phyloP scores from a whole-genome alignment of 805 yeast genomes.

The Wickerhamiella cacticola region DNA sequence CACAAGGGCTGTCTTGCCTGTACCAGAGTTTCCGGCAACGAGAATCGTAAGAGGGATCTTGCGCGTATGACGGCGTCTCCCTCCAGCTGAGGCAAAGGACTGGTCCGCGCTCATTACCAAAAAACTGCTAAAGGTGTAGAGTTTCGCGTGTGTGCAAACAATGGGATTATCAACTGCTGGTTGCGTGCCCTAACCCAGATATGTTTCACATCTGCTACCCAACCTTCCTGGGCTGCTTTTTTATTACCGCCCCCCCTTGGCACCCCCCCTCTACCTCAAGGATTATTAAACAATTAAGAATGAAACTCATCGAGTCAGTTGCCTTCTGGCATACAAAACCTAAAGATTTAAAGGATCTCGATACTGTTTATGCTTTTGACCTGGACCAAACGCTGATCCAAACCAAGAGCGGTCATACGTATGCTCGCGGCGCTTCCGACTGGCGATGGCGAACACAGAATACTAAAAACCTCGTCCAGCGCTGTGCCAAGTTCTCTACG shows the following conservation, averaged over 20 bases:
- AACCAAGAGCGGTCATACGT: conserved; percentile 51
- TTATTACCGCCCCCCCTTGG: background rate
- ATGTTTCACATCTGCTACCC: conserved; percentile 4
- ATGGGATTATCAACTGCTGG: background rate
- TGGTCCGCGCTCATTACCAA: conserved; percentile 9
- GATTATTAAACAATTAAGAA: background rate
- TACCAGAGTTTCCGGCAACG: conserved; percentile 61
- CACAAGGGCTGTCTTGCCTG: conserved; percentile 64
- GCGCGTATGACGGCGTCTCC: conserved; percentile 14
- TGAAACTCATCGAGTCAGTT: conserved; percentile 2
- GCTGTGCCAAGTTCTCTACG: conserved; percentile 25
- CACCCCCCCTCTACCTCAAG: background rate
- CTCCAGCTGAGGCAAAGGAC: background rate
- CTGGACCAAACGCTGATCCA: conserved; percentile 66
- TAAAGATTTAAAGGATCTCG: background rate
- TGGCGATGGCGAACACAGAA: conserved; percentile 50
- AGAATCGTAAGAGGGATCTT: conserved; percentile 47
- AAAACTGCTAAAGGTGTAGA: too few species aligned
- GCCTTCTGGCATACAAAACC: conserved; percentile 5
- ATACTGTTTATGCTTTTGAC: conserved; percentile 58
- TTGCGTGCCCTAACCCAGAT: conserved; percentile 5
- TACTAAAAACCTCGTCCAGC: conserved; percentile 15
- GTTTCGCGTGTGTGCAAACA: conserved; percentile 5
- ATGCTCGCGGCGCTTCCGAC: conserved; percentile 49
- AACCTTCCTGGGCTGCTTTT: background rate